Percentiles rank a stretch among this genome's conserved stretches.
Evolutionary conservation across 257 asterid species (phyloP).

Genomic region (Petrea volubilis): DNA sequence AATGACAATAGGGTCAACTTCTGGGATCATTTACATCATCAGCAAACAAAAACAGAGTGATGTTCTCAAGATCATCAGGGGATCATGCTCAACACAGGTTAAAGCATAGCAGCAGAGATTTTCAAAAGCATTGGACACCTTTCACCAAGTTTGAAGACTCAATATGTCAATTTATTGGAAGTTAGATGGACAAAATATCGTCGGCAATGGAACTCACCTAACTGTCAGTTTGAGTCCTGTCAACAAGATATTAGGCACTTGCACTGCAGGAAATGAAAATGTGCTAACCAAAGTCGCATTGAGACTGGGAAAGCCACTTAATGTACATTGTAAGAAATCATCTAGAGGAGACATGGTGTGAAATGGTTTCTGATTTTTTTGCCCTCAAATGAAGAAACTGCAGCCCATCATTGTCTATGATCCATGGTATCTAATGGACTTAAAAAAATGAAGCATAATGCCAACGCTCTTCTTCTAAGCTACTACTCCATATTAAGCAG

Average conservation of each 20-base stretch:
- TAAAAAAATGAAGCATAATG: not conserved
- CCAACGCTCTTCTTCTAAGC: not conserved
- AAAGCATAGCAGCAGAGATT: not conserved
- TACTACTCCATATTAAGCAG: not conserved
- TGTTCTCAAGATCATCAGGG: not conserved
- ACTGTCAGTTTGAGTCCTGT: not conserved
- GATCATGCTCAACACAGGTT: not conserved
- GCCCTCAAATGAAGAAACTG: not conserved
- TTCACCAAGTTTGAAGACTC: not conserved
- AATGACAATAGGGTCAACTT: not conserved
- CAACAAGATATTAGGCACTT: not conserved
- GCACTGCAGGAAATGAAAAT: not conserved
- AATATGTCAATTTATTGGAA: not conserved
- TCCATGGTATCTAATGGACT: not conserved
- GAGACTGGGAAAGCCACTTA: not conserved
- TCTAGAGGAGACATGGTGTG: not conserved
- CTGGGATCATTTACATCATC: not conserved
- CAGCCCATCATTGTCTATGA: not conserved
- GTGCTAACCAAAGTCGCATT: not conserved
- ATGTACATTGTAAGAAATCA: not conserved
- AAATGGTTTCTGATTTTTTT: not conserved
- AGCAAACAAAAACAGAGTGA: not conserved
- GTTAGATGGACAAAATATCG: not conserved
- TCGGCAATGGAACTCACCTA: conserved; percentile 6
- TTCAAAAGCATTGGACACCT: not conserved